Evolutionary conservation across 768 basidiomycete genomes (phyloP), one percentile per base, ranked within the genome.

Genomic region (Hypholoma fasciculare): DNA sequence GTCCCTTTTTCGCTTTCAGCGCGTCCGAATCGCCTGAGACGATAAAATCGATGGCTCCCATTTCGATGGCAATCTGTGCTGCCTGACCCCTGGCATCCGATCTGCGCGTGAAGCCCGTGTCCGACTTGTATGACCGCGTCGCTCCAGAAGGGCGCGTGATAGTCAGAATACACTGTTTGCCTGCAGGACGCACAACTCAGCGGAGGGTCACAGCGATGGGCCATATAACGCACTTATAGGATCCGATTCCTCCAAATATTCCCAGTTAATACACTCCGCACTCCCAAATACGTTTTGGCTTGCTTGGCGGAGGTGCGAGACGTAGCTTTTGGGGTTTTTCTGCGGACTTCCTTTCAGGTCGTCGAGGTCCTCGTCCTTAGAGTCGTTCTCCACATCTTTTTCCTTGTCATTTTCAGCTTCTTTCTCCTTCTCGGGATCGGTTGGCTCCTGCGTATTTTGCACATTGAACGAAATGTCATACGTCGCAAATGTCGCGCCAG

Each of bases 21-120:
- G 63, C 64, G 38, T 77, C 74, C 1, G 72, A 68, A n/a, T 80
- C 78, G 3, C 82, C 82, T 1, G 69, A 63, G 7, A 67, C 52
- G 48, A 88, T 81, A 63, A 89, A 89, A 17, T 86, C 80, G 34
- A 88, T 66, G 1, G 80, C 87, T 17, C 84, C 85, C 74, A 82
- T 79, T 7, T 84, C 76, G 20, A 88, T 71, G 4, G 88, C 88
- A 14, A 82, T 67, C 14, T 67, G 72, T 0, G 84, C 85, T 0
- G 74, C 86, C 46, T 78, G 77, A 0, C 69, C 71, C 58, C 83
- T 84, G 0, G 87, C 88, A 12, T 87, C 86, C 39, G 61, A 71
- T 61, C 82, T 80, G 38, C 76, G 76, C 14, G 72, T 43, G 60
- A 78, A 82, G 5, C 63, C 66, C 1, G 76, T 70, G 23, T 80